A percentile compares a stretch with the other conserved stretches of the same genome.
These are phyloP conservation scores for Paraphaeosphaeria sporulosa DNA, from an alignment of 2,329 filamentous ascomycete genomes.

Conservation along the genomic window DNA sequence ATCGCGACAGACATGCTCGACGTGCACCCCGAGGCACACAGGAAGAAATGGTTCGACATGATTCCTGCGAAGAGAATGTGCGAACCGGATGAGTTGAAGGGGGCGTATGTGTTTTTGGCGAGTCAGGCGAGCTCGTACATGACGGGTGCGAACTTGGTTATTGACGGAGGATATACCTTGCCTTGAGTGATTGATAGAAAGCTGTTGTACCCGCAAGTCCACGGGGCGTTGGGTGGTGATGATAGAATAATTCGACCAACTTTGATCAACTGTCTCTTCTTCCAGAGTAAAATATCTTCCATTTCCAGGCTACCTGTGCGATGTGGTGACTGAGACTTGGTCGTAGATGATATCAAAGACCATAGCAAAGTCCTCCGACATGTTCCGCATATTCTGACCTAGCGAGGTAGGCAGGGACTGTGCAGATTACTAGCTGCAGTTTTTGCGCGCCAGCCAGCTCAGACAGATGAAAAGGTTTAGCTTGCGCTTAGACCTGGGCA, in stretches of 20 bases:
- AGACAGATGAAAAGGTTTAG: neutral
- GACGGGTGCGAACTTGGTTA: constrained; percentile 18
- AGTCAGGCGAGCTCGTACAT: constrained; percentile 23
- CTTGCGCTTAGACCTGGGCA: neutral
- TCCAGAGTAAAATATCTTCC: neutral
- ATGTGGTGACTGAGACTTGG: neutral
- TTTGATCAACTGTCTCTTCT: neutral
- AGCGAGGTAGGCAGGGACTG: neutral
- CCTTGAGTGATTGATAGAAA: neutral
- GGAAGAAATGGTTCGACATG: constrained; percentile 45
- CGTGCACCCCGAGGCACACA: constrained; percentile 41
- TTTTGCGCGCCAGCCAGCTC: neutral
- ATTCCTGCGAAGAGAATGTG: constrained; percentile 49
- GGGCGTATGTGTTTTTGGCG: constrained; percentile 31
- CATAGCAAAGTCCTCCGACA: neutral
- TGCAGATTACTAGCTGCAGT: neutral
- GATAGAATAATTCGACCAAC: neutral
- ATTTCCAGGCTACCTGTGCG: neutral
- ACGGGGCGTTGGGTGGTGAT: neutral
- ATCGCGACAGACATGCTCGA: constrained; percentile 73
- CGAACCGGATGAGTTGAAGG: constrained; percentile 50
- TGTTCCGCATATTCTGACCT: neutral
- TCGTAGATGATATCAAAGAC: neutral
- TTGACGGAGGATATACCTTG: constrained; percentile 16
- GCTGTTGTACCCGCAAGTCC: neutral